Evolutionary conservation across 2,329 filamentous ascomycete genomes (phyloP), one percentile per base, ranked within the genome.

Genomic region (Xenosphaeropsis pyriputrescens): DNA sequence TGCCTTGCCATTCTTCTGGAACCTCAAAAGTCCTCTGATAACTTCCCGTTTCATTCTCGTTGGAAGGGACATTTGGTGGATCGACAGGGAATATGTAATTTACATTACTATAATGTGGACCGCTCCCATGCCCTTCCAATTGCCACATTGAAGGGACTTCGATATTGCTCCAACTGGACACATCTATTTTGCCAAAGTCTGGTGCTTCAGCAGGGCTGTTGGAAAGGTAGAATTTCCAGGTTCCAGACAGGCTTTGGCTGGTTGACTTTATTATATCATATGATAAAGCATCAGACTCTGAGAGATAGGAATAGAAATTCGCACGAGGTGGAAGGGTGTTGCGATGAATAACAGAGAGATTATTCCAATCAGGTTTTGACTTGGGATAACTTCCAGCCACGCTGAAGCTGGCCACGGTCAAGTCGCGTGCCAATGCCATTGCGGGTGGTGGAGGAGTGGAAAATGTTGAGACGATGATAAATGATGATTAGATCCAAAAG

Each of bases 251-350:
- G 17, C 42, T 49, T 9, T 58, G 49, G 7, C 55, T 56, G 38
- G 59, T 60, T 6, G 63, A 59, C 30, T 56, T 59, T 34, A 42
- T 44, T 14, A 54, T 50, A 41, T 67, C 59, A 31, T 53, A 52
- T 14, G 53, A 51, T 11, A 75, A 52, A 1, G 72, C 71, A 48
- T 68, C 63, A 1, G 57, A 48, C 41, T 68, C 63, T 12, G 50
- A 60, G 29, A 61, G 48, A 47, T 70, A 75, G 18, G 70, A 55
- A 49, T 67, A 65, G 49, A 75, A 78, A 45, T 70, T 61, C 35
- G 69, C 66, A 39, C 74, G 64, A 4, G 71, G 67, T 7, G 68
- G 58, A 5, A 79, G 59, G 1, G 69, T 72, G 45, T 75, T 75
- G 44, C 65, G 67, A 50, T 77, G 75, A 13, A 79, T 60, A 19